Conservation (phyloP, 139 green algal genomes). For the Closterium sp. region DNA sequence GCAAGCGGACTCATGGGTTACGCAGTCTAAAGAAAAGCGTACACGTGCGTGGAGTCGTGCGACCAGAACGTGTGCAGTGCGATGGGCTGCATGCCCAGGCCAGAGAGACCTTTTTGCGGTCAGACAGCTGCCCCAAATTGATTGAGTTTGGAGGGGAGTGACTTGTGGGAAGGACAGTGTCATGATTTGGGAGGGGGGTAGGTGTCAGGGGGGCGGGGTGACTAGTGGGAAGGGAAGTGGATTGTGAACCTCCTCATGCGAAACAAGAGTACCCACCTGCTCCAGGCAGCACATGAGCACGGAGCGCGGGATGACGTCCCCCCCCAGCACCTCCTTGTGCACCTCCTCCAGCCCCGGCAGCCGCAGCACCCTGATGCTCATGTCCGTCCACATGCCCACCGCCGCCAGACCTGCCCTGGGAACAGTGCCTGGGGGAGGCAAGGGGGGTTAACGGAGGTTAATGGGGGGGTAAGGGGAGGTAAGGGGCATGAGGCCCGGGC, state of each 20-base stretch:
- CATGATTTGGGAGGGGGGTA: too few relatives aligned
- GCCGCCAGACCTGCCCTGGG: constrained; percentile 44
- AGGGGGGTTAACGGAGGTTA: not conserved
- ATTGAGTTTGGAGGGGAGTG: too few relatives aligned
- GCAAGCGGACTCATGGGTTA: not conserved
- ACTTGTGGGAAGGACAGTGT: too few relatives aligned
- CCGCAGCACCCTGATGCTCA: constrained; percentile 53
- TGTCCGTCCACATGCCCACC: constrained; percentile 71
- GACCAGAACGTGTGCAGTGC: constrained; percentile 71
- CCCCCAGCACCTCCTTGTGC: constrained; percentile 56
- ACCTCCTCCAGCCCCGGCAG: constrained; percentile 58
- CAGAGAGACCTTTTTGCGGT: constrained; percentile 83
- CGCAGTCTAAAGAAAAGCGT: too few relatives aligned
- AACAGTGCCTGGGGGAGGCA: not conserved
- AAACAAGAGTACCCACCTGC: constrained; percentile 24
- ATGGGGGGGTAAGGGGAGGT: not conserved
- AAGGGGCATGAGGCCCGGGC: too few relatives aligned
- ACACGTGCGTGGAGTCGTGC: constrained; percentile 70
- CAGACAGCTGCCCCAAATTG: constrained; percentile 57
- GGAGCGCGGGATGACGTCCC: constrained; percentile 78
- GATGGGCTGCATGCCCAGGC: constrained; percentile 91
- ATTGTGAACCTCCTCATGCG: not conserved
- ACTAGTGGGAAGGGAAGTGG: too few relatives aligned
- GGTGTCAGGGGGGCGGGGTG: too few relatives aligned
- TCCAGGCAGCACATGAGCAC: constrained; percentile 83